Base-by-base conservation (phyloP, 345 rosid genomes). In the Balakata baccata region DNA sequence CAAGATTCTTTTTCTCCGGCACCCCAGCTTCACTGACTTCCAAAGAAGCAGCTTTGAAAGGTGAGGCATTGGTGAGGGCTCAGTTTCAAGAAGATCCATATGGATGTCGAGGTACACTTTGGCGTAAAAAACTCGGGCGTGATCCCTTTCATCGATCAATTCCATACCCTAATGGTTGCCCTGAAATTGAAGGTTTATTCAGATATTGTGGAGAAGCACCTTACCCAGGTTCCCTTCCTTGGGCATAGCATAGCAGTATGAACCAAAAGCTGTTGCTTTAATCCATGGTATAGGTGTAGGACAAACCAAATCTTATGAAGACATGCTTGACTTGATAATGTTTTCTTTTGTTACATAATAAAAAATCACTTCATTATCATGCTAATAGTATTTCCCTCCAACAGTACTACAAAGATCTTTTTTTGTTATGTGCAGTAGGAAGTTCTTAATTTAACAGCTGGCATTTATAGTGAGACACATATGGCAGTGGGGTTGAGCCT, bases 111-210 rank as follows among this genome's bases (percentile, higher is more conserved):
- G 92, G 92, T 71, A 86, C 92, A 16, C 91, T 95, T 47, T 77
- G 85, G 87, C 89, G 90, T 66, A 95, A 95, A 79, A 95, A 89
- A 74, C 79, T 92, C 25, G 87, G 91, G 37, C 98, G 98, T 23
- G 97, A 95, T 69, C 99, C 99, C 57, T 95, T 95, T 78, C 98
- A 89, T 79, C 83, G 97, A 63, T 74, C 99, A 38, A 84, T 95
- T 70, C 99, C 99, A 9, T 95, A 92, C 66, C 99, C 98, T 22
- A 82, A 78, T 25, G 97, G 99, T 45, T 95, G 99, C 77, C 97
- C 94, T 62, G 99, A 95, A 78, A 89, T 92, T 20, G 67, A 73
- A 86, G 90, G 86, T 51, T 73, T 95, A 81, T 95, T 91, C 79
- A 85, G 81, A 81, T 95, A 92, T 73, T 95, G 99, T 77, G 99